phyloP scores from a whole-genome alignment of 768 basidiomycete species.

The Pulveroboletus sp. region DNA sequence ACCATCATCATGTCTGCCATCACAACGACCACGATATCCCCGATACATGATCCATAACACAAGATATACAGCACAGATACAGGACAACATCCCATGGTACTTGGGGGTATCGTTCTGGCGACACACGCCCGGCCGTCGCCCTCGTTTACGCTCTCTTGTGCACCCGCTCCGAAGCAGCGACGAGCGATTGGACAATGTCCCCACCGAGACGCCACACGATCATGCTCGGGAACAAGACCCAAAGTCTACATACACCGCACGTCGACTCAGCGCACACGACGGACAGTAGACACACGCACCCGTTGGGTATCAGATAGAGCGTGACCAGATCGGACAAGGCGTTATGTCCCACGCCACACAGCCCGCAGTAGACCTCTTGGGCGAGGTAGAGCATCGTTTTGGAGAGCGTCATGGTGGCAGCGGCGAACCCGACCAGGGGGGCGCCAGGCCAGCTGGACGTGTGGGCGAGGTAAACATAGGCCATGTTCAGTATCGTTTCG shows the following conservation, averaged over 20 bases:
- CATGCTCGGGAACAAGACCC: slow-evolving; percentile 69
- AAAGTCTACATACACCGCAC: slow-evolving; percentile 45
- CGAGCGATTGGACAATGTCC: slow-evolving; percentile 53
- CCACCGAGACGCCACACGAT: slow-evolving; percentile 59
- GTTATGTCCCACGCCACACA: slow-evolving; percentile 78
- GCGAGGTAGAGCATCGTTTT: slow-evolving; percentile 84
- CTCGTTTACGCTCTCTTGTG: slow-evolving; percentile 25
- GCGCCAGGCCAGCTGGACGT: slow-evolving; percentile 59
- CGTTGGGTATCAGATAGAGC: slow-evolving; percentile 73
- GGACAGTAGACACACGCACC: slow-evolving; percentile 42
- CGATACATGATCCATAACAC: no score
- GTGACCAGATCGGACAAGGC: slow-evolving; percentile 44
- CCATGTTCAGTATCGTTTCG: slow-evolving; percentile 72
- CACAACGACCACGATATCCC: no score
- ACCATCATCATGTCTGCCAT: no score
- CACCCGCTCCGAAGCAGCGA: slow-evolving; percentile 22
- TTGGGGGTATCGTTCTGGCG: no score
- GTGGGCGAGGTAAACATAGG: slow-evolving; percentile 76
- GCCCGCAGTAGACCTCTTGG: slow-evolving; percentile 77
- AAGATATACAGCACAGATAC: neutral
- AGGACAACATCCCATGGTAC: no score
- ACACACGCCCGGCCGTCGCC: neutral
- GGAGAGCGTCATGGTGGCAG: slow-evolving; percentile 73
- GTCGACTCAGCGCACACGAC: slow-evolving; percentile 3
- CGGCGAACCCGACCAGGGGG: slow-evolving; percentile 69